Evolutionary conservation across 495 filamentous ascomycete species (phyloP), one percentile per base, ranked within the genome.

Genomic region (Daldinia concentrica): DNA sequence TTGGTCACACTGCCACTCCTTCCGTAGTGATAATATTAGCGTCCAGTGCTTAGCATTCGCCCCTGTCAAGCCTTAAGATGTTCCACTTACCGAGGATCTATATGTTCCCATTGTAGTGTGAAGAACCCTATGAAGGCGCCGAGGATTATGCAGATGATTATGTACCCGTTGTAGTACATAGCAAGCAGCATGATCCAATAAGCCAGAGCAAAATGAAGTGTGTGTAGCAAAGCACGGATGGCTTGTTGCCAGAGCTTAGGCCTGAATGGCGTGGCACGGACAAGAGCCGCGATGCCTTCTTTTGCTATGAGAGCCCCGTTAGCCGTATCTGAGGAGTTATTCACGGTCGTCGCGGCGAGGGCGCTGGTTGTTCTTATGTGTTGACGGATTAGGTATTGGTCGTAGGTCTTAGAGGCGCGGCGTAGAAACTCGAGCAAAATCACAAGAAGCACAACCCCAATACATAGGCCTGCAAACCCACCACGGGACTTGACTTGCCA

Each of bases 381-480:
- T 64, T 80, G 76, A 15, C 77, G 83, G 27, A 89, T 27, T 19
- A 91, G 82, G 64, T 85, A 85, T 17, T 79, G 78, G 67, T 93
- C 90, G 74, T 90, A 93, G 74, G 87, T 86, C 60, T 85, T 83
- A 48, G 82, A 78, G 1, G 82, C 19, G 6, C 89, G 87, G 24
- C 90, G 88, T 6, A 93, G 79, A 58, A 88, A 78, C 69, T 93
- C 90, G 41, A 93, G 86, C 5, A 77, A 60, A 12, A 92, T 78
- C 48, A 90, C 90, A 26, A 93, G 84, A 12, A 83, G 78, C 66
- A 91, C 82, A 22, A 90, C 86, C 26, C 89, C 90, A 73, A 94
- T 90, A 77, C 91, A 93, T 43, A 87, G 86, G 24, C 87, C 90
- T 11, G 88, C 90, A 69, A 94, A 92, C 77, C 86, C 87, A 62